A percentile compares a stretch with the other conserved stretches of the same genome.
phyloP scores from a whole-genome alignment of 257 asterid genomes.

The Nicotiana paniculata region DNA sequence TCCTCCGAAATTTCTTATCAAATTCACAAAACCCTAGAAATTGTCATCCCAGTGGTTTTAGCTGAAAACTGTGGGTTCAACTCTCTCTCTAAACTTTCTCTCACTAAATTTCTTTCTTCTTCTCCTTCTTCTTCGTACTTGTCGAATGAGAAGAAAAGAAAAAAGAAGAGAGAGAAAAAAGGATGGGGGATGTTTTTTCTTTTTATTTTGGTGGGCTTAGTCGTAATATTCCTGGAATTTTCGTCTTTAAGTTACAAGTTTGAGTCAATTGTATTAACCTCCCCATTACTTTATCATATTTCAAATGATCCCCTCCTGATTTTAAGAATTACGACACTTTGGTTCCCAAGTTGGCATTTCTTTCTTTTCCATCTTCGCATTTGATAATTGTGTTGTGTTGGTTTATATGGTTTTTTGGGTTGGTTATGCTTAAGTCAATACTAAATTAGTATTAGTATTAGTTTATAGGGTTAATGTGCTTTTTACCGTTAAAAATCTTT shows the following conservation, averaged over 20 bases:
- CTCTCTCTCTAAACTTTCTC: not conserved
- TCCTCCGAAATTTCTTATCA: not conserved
- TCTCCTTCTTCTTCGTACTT: constrained; percentile 8
- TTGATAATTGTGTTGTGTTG: not conserved
- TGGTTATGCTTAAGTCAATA: not conserved
- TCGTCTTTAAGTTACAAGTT: not conserved
- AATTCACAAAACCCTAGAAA: constrained; percentile 25
- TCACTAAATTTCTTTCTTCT: constrained; percentile 15
- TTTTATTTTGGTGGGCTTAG: constrained; percentile 22
- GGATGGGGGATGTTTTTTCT: constrained; percentile 6
- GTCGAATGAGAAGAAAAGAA: constrained; percentile 22
- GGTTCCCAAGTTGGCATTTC: not conserved
- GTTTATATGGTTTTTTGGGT: too few species aligned
- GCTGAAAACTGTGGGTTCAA: not conserved
- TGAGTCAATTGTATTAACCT: not conserved
- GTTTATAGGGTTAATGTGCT: too few species aligned
- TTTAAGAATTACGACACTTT: not conserved
- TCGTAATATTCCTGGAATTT: constrained; percentile 20
- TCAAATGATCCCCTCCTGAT: not conserved
- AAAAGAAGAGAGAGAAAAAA: constrained; percentile 12
- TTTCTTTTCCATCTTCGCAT: not conserved
- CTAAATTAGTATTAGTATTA: too few species aligned
- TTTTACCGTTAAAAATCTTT: too few species aligned
- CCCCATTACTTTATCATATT: not conserved
- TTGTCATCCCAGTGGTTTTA: constrained; percentile 18